A percentile compares a stretch with the other conserved stretches of the same genome.
Evolutionary conservation across 2,329 filamentous ascomycete species (phyloP).

Genomic region (Pestalotiopsis sp.): DNA sequence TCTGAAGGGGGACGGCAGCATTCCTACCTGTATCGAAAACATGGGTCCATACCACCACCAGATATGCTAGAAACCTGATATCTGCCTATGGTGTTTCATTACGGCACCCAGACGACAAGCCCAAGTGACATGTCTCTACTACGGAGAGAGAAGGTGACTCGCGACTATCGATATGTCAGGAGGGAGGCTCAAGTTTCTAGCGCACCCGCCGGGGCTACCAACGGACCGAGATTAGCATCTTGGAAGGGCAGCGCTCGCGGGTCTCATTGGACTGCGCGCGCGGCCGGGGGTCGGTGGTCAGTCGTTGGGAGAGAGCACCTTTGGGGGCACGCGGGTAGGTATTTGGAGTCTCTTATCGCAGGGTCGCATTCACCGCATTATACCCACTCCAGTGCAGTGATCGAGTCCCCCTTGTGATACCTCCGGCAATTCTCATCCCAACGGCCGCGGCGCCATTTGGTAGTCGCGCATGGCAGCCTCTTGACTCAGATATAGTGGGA

Average conservation of each 20-base stretch:
- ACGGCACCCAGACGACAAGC: not conserved
- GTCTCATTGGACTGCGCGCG: not conserved
- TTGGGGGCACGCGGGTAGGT: constrained; percentile 1
- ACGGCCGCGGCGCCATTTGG: not conserved
- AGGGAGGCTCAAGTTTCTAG: not conserved
- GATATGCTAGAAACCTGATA: not conserved
- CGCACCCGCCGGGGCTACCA: not conserved
- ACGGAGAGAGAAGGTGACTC: constrained; percentile 9
- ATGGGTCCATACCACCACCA: not conserved
- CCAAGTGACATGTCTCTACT: not conserved
- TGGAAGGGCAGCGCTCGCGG: constrained; percentile 1
- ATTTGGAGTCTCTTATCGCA: constrained; percentile 7
- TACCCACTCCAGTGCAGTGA: constrained; percentile 2
- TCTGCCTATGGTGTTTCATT: not conserved
- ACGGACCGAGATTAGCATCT: constrained; percentile 6
- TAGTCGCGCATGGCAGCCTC: not conserved
- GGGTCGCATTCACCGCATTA: constrained; percentile 12
- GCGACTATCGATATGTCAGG: not conserved
- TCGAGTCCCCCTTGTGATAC: not conserved
- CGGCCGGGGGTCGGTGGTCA: not conserved
- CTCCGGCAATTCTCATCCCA: not conserved
- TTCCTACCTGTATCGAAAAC: not conserved
- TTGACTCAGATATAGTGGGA: not conserved
- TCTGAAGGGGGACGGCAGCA: not conserved
- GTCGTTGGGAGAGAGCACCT: not conserved